Base-by-base conservation (phyloP, 1,284 basidiomycete species). In the Dichomitus squalens region DNA sequence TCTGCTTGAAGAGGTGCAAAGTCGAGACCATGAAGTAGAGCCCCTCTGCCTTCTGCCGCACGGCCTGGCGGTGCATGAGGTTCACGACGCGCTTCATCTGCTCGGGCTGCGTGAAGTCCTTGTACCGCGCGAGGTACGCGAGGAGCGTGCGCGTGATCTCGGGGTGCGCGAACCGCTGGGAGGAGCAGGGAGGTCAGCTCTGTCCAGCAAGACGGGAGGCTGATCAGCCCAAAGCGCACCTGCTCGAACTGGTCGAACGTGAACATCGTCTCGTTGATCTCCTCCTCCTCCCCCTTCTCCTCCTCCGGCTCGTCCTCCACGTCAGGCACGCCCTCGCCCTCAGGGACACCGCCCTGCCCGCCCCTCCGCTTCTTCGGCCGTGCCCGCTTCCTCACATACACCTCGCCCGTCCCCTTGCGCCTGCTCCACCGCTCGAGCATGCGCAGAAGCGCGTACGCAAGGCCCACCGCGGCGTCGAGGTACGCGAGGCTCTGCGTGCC, bases 21-120 rank as follows among this genome's bases (percentile, higher is more conserved):
- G 90, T 90, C 23, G 94, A 93, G 7, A 92, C 93, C 73, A 95
- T 93, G 82, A 95, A 98, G 75, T 93, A 97, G 12, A 98, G 75
- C 0, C 89, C 93, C 70, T 97, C 95, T 0, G 93, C 93, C 69
- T 96, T 93, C 8, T 89, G 87, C 66, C 85, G 89, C 61, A 98
- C 85, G 33, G 88, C 94, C 66, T 96, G 93, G 16, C 96, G 84
- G 72, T 97, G 92, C 67, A 98, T 82, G 59, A 98, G 75, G 59
- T 83, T 85, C 20, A 96, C 93, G 33, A 93, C 87, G 35, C 94
- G 84, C 70, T 90, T 92, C 84, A 98, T 88, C 68, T 89, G 82
- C 63, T 96, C 92, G 0, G 87, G 73, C 2, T 87, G 84, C 11
- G 81, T 79, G 72, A 95, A 94, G 51, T 94, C 89, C 66, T 84